Conservation (phyloP, 2,329 filamentous ascomycete species). For the Pseudogymnoascus sp. region DNA sequence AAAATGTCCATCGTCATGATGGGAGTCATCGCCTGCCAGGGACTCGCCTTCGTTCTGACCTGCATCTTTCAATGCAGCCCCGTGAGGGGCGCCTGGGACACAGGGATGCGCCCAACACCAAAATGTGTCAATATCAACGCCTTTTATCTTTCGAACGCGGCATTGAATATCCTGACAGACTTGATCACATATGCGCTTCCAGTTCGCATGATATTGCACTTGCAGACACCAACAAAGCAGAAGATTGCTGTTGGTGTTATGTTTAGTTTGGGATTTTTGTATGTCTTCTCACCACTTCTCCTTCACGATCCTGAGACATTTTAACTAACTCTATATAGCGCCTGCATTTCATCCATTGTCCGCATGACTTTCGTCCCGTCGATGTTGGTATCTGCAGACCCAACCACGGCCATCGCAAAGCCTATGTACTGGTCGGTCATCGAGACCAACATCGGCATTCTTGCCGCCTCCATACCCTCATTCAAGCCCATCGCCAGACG, state of each 20-base stretch:
- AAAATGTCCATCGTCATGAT: conserved; percentile 33
- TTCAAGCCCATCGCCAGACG: conserved; percentile 34
- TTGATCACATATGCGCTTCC: conserved; percentile 38
- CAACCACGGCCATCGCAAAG: conserved; percentile 30
- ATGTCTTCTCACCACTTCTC: background rate
- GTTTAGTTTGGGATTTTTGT: conserved; percentile 26
- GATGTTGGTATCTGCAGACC: conserved; percentile 32
- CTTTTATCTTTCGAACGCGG: conserved; percentile 40
- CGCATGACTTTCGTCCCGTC: conserved; percentile 37
- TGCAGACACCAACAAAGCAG: conserved; percentile 38
- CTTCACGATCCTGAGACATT: background rate
- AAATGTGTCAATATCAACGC: conserved; percentile 38
- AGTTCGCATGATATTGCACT: conserved; percentile 34
- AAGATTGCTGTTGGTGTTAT: conserved; percentile 36
- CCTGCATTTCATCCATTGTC: conserved; percentile 39
- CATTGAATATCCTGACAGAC: conserved; percentile 39
- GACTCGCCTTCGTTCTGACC: conserved; percentile 34
- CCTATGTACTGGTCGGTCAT: conserved; percentile 40
- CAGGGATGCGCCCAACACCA: conserved; percentile 17
- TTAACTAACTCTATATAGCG: conserved; percentile 24
- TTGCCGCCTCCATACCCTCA: conserved; percentile 35
- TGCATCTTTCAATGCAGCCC: conserved; percentile 38
- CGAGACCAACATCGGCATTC: conserved; percentile 35
- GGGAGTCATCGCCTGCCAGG: conserved; percentile 33
- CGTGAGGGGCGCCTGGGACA: conserved; percentile 33